Evolutionary conservation across 163 green algal species (phyloP), one percentile per base, ranked within the genome.

Genomic region (Scenedesmus sp.): DNA sequence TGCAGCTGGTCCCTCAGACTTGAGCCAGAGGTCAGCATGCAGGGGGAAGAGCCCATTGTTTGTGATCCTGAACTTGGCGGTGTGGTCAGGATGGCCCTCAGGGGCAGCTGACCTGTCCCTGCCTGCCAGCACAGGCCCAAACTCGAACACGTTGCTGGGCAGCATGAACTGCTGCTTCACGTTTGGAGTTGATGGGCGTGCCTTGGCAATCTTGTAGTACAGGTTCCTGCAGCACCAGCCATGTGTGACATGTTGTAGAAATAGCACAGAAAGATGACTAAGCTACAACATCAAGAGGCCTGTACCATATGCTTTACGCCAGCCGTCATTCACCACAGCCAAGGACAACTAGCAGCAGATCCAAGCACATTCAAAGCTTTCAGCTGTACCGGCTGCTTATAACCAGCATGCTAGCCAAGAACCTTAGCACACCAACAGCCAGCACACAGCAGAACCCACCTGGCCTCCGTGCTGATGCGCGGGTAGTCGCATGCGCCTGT

Each of bases 21-120:
- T 97, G 54, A 98, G 92, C 82, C 62, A 90, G 90, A 97, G 97
- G 73, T 95, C 90, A 2, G 96, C 95, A 73, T 96, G 89, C 55
- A 96, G 88, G 79, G 96, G 92, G 86, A 98, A 98, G 54, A 97
- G 91, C 54, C 96, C 96, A 92, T 96, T 97, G 95, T 98, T 98
- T 56, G 94, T 97, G 94, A 98, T 97, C 67, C 95, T 93, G 54
- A 96, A 88, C 89, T 94, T 94, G 64, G 94, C 94, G 3, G 90
- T 94, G 93, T 98, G 95, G 64, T 97, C 95, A 9, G 93, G 92
- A 74, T 97, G 94, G 1, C 94, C 95, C 90, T 95, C 13, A 92
- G 81, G 26, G 10, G n/a, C 15, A 79, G 23, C 70, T 34, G 67
- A 52, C 74, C 91, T 90, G 89, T 87, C 87, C 13, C 89, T 81